Conservation (phyloP, 2,329 filamentous ascomycete genomes). For the Stemphylium beticola region DNA sequence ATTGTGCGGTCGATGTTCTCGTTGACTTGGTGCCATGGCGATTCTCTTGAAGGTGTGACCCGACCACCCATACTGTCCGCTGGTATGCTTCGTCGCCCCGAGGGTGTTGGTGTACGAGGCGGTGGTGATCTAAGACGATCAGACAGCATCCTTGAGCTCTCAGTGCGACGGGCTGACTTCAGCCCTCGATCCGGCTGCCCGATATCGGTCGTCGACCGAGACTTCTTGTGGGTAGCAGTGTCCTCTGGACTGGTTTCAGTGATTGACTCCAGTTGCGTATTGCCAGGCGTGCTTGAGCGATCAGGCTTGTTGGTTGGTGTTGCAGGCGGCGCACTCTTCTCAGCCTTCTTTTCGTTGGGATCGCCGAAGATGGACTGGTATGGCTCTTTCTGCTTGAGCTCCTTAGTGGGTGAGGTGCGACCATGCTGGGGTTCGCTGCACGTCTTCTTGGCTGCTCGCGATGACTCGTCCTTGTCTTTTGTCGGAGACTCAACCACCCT, state of each 20-base stretch:
- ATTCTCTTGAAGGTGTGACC: slow-evolving; percentile 28
- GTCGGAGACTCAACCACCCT: slow-evolving; percentile 14
- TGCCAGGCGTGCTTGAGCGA: slow-evolving; percentile 33
- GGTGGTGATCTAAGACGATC: slow-evolving; percentile 42
- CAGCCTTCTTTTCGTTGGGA: slow-evolving; percentile 33
- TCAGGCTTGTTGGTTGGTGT: slow-evolving; percentile 36
- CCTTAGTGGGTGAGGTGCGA: slow-evolving; percentile 16
- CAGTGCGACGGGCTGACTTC: slow-evolving; percentile 49
- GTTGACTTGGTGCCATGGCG: slow-evolving; percentile 54
- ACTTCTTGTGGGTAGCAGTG: slow-evolving; percentile 50
- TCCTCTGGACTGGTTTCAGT: slow-evolving; percentile 57
- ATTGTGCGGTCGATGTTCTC: slow-evolving; percentile 53
- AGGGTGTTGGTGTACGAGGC: slow-evolving; percentile 40
- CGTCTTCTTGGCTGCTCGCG: slow-evolving; percentile 13
- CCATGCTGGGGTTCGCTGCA: slow-evolving; percentile 12
- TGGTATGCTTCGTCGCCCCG: slow-evolving; percentile 31
- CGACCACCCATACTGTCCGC: slow-evolving; percentile 30
- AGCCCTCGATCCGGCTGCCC: slow-evolving; percentile 51
- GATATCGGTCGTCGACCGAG: slow-evolving; percentile 51
- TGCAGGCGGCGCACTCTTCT: slow-evolving; percentile 18
- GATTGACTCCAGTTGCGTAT: slow-evolving; percentile 57
- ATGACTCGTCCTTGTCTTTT: slow-evolving; percentile 15
- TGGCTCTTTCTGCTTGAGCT: slow-evolving; percentile 27
- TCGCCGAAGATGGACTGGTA: slow-evolving; percentile 45
- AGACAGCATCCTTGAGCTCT: slow-evolving; percentile 42